Evolutionary conservation across 2,329 filamentous ascomycete species (phyloP), one percentile per base, ranked within the genome.

Genomic region (Elsinoe perseae): DNA sequence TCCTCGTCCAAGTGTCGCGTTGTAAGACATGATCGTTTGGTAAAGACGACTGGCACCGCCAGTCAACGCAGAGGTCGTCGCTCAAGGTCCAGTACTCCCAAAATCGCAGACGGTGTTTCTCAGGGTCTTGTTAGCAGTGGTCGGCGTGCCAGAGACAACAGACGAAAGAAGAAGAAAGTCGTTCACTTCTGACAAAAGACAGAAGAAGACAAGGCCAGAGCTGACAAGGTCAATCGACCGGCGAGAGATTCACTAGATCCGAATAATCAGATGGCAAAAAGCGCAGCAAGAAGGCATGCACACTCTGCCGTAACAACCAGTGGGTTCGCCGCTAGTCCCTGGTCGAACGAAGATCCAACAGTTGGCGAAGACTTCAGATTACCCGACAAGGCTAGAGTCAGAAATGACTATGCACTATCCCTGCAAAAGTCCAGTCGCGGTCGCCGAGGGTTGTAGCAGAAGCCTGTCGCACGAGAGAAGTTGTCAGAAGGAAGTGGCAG

Each of bases 11-110:
- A 59, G 40, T 8, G 57, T 50, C 18, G 57, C 36, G 44, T 61
- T 59, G 36, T 57, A 28, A 14, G 52, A 50, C 58, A 60, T 60
- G n/a, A 18, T 57, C 20, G 42, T 20, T 42, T 6, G 21, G 14
- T 42, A 38, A 23, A 23, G 8, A 34, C 18, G 40, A 27, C 43
- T 40, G 52, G 54, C 54, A 25, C 27, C 9, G 40, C 27, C 40
- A 56, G 38, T 42, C 38, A 34, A 34, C 20, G 10, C 27, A 32
- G 16, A 42, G 21, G 30, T 32, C 5, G 28, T 52, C 18, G 32
- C 32, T 42, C 32, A 43, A 20, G n/a, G 23, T 43, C 52, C 52
- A 54, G 25, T 30, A 54, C 8, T 18, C 27, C 16, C 12, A 42
- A n/a, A n/a, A n/a, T 32, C 30, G 20, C 14, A 43, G 12, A 9